Base-by-base conservation (phyloP, 108 stramenopile genomes). In the Skeletonema grethae region DNA sequence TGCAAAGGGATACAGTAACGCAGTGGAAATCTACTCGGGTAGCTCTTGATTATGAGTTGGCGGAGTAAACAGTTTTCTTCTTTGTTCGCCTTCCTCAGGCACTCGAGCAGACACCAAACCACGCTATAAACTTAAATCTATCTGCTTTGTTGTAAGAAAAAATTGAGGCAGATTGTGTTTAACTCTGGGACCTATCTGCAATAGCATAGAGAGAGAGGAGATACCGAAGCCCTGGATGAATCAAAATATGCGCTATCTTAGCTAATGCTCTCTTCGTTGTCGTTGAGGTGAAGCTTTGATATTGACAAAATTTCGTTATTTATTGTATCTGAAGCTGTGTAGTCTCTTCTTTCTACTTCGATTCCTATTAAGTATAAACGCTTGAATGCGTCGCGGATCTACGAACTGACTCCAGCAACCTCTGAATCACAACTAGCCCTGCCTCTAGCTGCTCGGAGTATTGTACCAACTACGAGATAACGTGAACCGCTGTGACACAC, bases 1-100 rank as follows among this genome's bases (percentile, higher is more conserved):
- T 88, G n/a, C 92, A 93, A 79, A 82, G 77, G 57, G 63, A 60
- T 24, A 70, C 69, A 22, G 63, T 69, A 18, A 58, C 36, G 8
- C 30, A 65, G n/a, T 77, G 76, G 69, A 60, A 18, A 13, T 77
- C 76, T 15, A 45, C 59, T 60, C 38, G 76, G 6, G 31, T 34
- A 35, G 65, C 15, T 38, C 36, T 57, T 28, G 38, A 65, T 57
- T 50, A 32, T 28, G 41, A 12, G 5, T 57, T 10, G 7, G 57
- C 3, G 28, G 57, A 58, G 29, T 25, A 45, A 30, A 31, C 7
- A 0, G 10, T 11, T 38, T 38, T 38, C 36, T 38, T 38, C 35
- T 36, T 36, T 8, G 7, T 36, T 36, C 35, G 8, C 6, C 7
- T 36, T 36, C 35, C 35, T 36, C n/a, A n/a, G n/a, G n/a, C 35